These are phyloP conservation scores for Fraxinus velutina DNA, from an alignment of 305 asterid genomes.

Conservation along the genomic window DNA sequence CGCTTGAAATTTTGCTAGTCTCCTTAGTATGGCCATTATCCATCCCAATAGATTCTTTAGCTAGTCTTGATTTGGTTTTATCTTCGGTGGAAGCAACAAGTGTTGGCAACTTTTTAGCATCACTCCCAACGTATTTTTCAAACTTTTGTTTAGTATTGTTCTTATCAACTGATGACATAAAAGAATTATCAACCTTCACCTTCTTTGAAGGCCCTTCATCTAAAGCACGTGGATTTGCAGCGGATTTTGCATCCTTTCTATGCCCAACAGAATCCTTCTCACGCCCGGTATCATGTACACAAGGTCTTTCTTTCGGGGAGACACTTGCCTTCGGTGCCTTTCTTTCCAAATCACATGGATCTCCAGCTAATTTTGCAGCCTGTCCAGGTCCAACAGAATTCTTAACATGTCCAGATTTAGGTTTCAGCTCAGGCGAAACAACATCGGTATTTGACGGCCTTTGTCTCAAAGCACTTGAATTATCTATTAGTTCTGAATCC, in stretches of 20 bases:
- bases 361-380: slow-evolving; percentile 28
- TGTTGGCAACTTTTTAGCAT: slow-evolving; percentile 17
- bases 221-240: slow-evolving; percentile 22
- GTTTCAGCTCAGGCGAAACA: slow-evolving; percentile 20
- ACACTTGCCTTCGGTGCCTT: slow-evolving; percentile 18
- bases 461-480: slow-evolving; percentile 13
- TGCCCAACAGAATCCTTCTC: slow-evolving; percentile 4
- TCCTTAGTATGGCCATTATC: slow-evolving; percentile 26
- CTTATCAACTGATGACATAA: slow-evolving; percentile 19
- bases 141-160: slow-evolving; percentile 19
- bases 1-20: slow-evolving; percentile 22
- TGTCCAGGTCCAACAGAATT: slow-evolving; percentile 20
- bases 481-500: slow-evolving; percentile 10
- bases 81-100: slow-evolving; percentile 15
- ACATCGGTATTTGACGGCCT: slow-evolving; percentile 11
- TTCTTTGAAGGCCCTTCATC: slow-evolving; percentile 41
- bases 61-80: slow-evolving; percentile 25
- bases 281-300: slow-evolving; percentile 22
- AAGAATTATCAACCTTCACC: slow-evolving; percentile 31
- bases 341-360: slow-evolving; percentile 21
- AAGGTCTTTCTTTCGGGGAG: slow-evolving; percentile 21
- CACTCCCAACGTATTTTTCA: slow-evolving; percentile 18
- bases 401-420: slow-evolving; percentile 19
- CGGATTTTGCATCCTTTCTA: slow-evolving; percentile 1
- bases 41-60: slow-evolving; percentile 16